Evolutionary conservation across 495 filamentous ascomycete species (phyloP).

Genomic region (Tetracladium setigerum): DNA sequence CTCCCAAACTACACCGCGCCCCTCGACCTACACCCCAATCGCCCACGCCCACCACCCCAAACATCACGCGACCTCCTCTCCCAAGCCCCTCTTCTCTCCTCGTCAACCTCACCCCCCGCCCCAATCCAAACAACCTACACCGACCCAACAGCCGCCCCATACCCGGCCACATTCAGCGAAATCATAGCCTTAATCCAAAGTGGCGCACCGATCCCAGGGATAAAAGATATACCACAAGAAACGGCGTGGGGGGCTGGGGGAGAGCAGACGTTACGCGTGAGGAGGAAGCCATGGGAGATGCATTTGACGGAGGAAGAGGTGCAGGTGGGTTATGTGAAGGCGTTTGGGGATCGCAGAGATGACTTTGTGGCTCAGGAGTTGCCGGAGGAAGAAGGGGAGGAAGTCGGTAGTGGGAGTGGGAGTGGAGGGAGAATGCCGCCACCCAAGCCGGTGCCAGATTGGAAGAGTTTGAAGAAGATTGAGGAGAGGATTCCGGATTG

Average conservation of each 20-base stretch:
- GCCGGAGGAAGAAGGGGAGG: slow-evolving; percentile 4
- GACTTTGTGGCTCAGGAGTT: slow-evolving; percentile 16
- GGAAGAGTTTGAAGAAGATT: background rate
- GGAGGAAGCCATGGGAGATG: slow-evolving; percentile 80
- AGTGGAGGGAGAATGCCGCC: too few species aligned
- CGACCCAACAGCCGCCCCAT: slow-evolving; percentile 36
- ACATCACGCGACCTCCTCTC: background rate
- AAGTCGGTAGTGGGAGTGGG: background rate
- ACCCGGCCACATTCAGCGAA: slow-evolving; percentile 80
- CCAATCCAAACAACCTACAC: too few species aligned
- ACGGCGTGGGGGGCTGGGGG: slow-evolving; percentile 40
- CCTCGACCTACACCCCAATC: background rate
- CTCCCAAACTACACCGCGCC: background rate
- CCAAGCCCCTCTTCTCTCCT: background rate
- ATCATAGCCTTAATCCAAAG: slow-evolving; percentile 83
- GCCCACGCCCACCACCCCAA: background rate
- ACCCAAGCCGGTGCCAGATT: too few species aligned
- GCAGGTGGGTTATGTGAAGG: slow-evolving; percentile 5
- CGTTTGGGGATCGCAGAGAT: slow-evolving; percentile 22
- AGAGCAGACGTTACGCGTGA: too few species aligned
- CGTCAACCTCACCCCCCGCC: background rate
- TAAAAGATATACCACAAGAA: slow-evolving; percentile 76
- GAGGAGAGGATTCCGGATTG: background rate
- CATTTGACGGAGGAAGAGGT: slow-evolving; percentile 20
- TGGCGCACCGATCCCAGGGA: slow-evolving; percentile 80